Percentiles rank a stretch among this genome's conserved stretches.
Evolutionary conservation across 805 yeast genomes (phyloP).

Genomic region (Novakomyces olei): DNA sequence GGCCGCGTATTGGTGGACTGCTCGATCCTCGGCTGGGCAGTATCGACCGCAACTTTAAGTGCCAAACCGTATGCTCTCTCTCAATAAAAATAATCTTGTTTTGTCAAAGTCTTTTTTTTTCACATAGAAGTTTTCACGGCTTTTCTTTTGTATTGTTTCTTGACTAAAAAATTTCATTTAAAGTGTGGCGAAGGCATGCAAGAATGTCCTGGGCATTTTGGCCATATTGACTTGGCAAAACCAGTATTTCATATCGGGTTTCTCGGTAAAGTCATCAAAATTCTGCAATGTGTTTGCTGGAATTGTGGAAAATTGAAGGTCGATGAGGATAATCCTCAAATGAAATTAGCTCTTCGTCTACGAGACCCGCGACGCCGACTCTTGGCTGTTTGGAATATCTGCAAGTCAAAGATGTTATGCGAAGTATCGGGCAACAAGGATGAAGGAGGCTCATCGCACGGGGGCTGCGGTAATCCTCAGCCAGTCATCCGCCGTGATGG

Average conservation of each 20-base stretch:
- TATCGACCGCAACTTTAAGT: slow-evolving; percentile 86
- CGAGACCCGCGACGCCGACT: slow-evolving; percentile 90
- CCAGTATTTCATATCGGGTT: slow-evolving; percentile 95
- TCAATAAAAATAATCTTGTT: slow-evolving; percentile 11
- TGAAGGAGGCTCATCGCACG: slow-evolving; percentile 32
- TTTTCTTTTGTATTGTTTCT: slow-evolving; percentile 4
- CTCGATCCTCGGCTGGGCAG: slow-evolving; percentile 95
- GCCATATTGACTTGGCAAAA: slow-evolving; percentile 93
- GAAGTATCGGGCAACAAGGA: slow-evolving; percentile 56
- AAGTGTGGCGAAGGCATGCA: slow-evolving; percentile 95
- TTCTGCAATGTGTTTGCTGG: slow-evolving; percentile 92
- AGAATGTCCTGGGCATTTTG: slow-evolving; percentile 98
- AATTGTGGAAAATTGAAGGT: slow-evolving; percentile 88
- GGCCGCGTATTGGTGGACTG: slow-evolving; percentile 89
- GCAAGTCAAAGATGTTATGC: slow-evolving; percentile 72
- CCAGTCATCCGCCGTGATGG: slow-evolving; percentile 95
- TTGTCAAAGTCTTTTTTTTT: neutral
- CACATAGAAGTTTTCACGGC: too few relatives aligned
- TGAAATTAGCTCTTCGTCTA: slow-evolving; percentile 72
- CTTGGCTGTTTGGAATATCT: slow-evolving; percentile 85
- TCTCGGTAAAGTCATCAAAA: slow-evolving; percentile 78
- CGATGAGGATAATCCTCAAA: slow-evolving; percentile 55
- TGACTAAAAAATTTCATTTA: neutral
- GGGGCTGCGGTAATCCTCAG: slow-evolving; percentile 96
- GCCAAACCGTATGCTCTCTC: too few relatives aligned